Evolutionary conservation across 2,329 filamentous ascomycete species (phyloP).

Genomic region (Magnaporthiopsis rhizophila): DNA sequence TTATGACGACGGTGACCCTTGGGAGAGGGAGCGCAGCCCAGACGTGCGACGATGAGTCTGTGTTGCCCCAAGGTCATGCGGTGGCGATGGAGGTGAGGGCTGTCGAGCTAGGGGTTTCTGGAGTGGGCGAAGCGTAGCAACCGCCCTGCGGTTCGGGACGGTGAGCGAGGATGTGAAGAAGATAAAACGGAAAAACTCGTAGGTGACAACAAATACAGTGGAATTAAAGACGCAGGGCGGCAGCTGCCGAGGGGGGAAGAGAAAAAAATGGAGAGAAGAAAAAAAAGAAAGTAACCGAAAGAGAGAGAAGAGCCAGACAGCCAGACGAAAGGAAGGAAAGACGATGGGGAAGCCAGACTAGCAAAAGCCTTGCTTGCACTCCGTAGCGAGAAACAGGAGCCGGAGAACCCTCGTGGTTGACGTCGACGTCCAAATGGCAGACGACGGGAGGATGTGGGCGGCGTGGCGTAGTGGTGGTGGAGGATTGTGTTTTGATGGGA

Average conservation of each 20-base stretch:
- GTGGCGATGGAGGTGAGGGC: background rate
- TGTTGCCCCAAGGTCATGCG: background rate
- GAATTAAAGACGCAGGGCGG: background rate
- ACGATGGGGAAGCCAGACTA: conserved; percentile 8
- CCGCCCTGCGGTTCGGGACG: conserved; percentile 7
- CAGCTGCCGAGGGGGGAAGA: background rate
- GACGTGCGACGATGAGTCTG: background rate
- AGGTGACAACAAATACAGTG: background rate
- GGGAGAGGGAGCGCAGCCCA: conserved; percentile 3
- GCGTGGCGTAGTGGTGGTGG: conserved; percentile 6
- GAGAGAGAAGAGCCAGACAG: background rate
- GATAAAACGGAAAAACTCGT: background rate
- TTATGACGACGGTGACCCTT: conserved; percentile 10
- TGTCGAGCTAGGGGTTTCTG: background rate
- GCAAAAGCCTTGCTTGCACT: conserved; percentile 8
- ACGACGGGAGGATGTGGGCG: conserved; percentile 4
- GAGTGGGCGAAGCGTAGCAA: conserved; percentile 2
- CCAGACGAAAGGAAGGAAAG: background rate
- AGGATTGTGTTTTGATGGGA: conserved; percentile 1
- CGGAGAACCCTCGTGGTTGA: conserved; percentile 2
- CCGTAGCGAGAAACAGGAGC: background rate
- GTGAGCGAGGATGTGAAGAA: background rate
- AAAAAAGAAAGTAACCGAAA: conserved; percentile 1
- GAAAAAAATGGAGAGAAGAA: background rate
- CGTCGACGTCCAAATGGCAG: conserved; percentile 1